These are phyloP conservation scores for Saposhnikovia divaricata DNA, from an alignment of 129 eudicot species.

Conservation along the genomic window DNA sequence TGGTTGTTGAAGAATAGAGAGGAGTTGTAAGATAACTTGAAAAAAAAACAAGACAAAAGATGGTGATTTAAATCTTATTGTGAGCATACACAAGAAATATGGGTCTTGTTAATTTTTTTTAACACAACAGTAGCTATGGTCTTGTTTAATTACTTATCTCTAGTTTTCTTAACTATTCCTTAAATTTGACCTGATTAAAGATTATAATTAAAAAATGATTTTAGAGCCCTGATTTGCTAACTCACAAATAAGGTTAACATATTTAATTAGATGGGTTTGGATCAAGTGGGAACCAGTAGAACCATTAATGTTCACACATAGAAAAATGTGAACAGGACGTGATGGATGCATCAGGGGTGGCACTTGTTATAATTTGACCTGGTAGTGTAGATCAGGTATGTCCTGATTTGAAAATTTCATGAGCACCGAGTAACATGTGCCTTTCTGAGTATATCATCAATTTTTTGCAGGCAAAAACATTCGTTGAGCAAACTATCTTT, in stretches of 20 bases:
- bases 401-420: not conserved
- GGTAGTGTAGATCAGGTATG: slow-evolving; percentile 89
- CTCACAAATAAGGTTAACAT: not conserved
- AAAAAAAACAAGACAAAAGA: not conserved
- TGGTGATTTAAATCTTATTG: not conserved
- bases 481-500: slow-evolving; percentile 61
- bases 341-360: slow-evolving; percentile 92
- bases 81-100: not conserved
- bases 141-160: no score
- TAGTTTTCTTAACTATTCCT: not conserved
- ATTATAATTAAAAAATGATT: not conserved
- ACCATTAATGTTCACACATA: not conserved
- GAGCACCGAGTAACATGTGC: not conserved
- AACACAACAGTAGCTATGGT: not conserved
- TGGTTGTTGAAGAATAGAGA: not conserved
- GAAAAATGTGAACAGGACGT: slow-evolving; percentile 43
- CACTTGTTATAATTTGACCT: slow-evolving; percentile 91
- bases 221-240: not conserved
- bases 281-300: not conserved
- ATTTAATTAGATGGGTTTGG: not conserved
- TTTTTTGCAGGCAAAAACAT: slow-evolving; percentile 62
- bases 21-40: not conserved
- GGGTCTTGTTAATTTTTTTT: no score
- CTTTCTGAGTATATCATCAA: slow-evolving; percentile 5
- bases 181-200: not conserved